Evolutionary conservation across 2,329 filamentous ascomycete species (phyloP), one percentile per base, ranked within the genome.

Genomic region (Cladosporium velox): DNA sequence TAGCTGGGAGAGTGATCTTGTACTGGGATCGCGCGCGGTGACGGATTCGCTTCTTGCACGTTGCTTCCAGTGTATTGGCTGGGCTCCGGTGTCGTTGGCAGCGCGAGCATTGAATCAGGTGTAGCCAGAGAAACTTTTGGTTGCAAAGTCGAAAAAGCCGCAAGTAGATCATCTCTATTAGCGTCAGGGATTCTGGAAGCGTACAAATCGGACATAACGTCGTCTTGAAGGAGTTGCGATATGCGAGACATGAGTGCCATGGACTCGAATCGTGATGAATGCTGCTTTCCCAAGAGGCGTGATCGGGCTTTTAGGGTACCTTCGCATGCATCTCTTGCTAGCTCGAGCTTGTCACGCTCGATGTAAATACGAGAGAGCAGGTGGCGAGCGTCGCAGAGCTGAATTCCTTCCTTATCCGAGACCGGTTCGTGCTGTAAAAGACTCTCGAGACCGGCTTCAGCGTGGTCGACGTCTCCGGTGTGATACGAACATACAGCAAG

Each of bases 161-260:
- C 26, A 14, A 65, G 30, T 18, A 65, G 24, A 24, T 30, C 44
- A n/a, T 55, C 57, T 47, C 68, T 64, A 2, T 63, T 38, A 14
- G n/a, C 59, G 18, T 68, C 64, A 1, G 68, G 68, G 18, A 70
- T 67, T 49, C 68, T 70, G 32, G 26, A 62, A 34, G 61, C 52
- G 47, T 66, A 67, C 35, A 67, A 65, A 30, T 67, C 65, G 1
- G 66, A 64, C n/a, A 62, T 54, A n/a, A 67, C 34, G 34, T 59
- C 34, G 32, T 68, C 68, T 18, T 65, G 59, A 49, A 63, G 62
- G 8, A 70, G 60, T n/a, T 64, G 32, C 11, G 58, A 71, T 49
- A 76, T 73, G 44, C 72, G 70, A 30, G 73, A 71, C 72, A 75
- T 74, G 52, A 76, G 70, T 14, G 72, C 72, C 58, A 71, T 68